Evolutionary conservation across 805 yeast species (phyloP), one percentile per base, ranked within the genome.

Genomic region (Metschnikowia proteae): DNA sequence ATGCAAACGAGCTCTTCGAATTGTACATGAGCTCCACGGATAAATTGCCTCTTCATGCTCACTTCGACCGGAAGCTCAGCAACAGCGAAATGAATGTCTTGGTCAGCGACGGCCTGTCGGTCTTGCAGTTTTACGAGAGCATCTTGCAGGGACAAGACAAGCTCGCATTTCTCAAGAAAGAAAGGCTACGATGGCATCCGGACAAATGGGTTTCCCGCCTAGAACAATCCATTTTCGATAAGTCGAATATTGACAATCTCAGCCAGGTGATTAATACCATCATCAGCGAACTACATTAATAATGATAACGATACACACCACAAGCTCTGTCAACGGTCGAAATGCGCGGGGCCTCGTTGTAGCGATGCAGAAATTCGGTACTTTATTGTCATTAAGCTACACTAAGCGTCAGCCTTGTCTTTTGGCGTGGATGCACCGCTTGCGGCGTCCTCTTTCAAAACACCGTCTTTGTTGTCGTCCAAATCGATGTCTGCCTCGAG

Each of bases 181-280:
- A 84, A 55, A 61, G 89, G 47, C 61, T 83, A 5, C 64, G 79
- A 52, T 84, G 89, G 89, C 90, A 84, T 60, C 90, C 90, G 1
- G 90, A 84, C 58, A 77, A 75, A 57, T 78, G 84, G 82, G 57
- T 60, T 8, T 59, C 61, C 8, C 60, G 59, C 34, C 57, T 70
- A 3, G 51, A 61, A 11, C 47, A 43, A 10, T 56, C 40, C 22
- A 52, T 50, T n/a, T 50, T 64, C 44, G 66, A 65, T 47, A 48
- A 51, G 54, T 64, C 65, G 29, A 55, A 65, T 33, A 61, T 70
- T 11, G 63, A 64, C 46, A 50, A 46, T 31, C 52, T 72, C 43
- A 60, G 71, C 37, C 67, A 65, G 52, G 59, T 59, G 26, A 55
- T 72, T 43, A 72, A 72, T 48, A 38, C 22, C 13, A 43, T 57